Conservation (phyloP, 345 rosid species). For the Eutrema heterophyllum region DNA sequence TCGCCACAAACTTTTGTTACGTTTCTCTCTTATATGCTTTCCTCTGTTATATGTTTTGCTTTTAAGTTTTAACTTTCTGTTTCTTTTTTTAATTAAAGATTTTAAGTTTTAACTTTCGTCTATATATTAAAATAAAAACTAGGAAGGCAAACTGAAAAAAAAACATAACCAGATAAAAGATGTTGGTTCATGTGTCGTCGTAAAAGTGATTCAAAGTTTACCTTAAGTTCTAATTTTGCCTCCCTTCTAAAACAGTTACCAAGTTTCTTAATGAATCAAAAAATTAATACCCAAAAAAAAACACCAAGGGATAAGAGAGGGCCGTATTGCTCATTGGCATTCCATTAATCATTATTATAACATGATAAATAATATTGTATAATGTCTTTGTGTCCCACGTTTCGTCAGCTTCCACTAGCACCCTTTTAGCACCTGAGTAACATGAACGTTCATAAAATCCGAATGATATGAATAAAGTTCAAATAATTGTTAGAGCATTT, state of each 20-base stretch:
- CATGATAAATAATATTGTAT: neutral
- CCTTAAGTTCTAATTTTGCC: neutral
- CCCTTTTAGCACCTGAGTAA: neutral
- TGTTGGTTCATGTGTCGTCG: too few species aligned
- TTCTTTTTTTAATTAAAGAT: too few species aligned
- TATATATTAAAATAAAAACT: neutral
- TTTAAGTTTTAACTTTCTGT: neutral
- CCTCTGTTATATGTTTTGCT: neutral
- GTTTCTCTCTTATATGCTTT: neutral
- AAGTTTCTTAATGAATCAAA: neutral
- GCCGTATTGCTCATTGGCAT: slow-evolving; percentile 6
- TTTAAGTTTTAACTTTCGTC: neutral
- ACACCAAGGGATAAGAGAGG: slow-evolving; percentile 3
- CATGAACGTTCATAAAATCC: neutral
- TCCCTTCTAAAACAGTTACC: neutral
- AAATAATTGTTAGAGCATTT: neutral
- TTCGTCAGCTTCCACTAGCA: slow-evolving; percentile 28
- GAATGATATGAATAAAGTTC: neutral
- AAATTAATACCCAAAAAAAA: neutral
- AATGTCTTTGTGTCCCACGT: slow-evolving; percentile 14
- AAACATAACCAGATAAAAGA: neutral
- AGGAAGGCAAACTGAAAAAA: neutral
- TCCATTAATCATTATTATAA: neutral
- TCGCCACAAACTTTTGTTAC: neutral
- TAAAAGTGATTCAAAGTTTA: neutral